Evolutionary conservation across 257 asterid genomes (phyloP), one percentile per base, ranked within the genome.

Genomic region (Catharanthus roseus): DNA sequence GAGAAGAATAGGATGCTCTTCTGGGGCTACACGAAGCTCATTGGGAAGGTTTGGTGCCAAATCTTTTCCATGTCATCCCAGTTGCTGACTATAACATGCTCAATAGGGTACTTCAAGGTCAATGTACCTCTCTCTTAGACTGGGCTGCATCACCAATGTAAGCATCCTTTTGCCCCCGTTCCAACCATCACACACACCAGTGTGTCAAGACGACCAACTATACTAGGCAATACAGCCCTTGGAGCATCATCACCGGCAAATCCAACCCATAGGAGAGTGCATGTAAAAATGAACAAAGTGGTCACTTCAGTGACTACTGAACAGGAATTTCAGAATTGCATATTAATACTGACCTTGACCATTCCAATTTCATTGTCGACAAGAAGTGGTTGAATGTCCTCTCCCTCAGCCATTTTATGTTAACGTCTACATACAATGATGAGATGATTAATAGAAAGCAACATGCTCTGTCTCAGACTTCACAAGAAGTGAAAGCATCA

Each of bases 61-160:
- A 82, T 82, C 71, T 79, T 82, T 70, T 82, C 86, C 86, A 82
- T 82, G 75, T 82, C 86, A 79, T 82, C 86, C 86, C 86, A 82
- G 54, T 82, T 82, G 75, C 83, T 79, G 28, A 82, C 86, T n/a
- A 82, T 82, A 21, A 84, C 86, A 51, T 82, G 86, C 60, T 79
- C 86, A 68, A 82, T 82, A 29, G 86, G 86, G 67, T 82, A 82
- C 63, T 82, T 82, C 74, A 82, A 78, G 69, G 83, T 77, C 26
- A 82, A 68, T 21, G 78, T 82, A 66, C 86, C 83, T 73, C 86
- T 82, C 68, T 82, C n/a, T n/a, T 82, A 29, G 86, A 82, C 67
- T 82, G 86, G 13, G 86, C 86, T 73, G 78, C 86, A 62, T 82
- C 83, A n/a, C 86, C 86, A 44, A 78, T 83, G 70, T 78, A 82